Conservation (phyloP, 306 rosid species). For the Heteromeles arbutifolia region DNA sequence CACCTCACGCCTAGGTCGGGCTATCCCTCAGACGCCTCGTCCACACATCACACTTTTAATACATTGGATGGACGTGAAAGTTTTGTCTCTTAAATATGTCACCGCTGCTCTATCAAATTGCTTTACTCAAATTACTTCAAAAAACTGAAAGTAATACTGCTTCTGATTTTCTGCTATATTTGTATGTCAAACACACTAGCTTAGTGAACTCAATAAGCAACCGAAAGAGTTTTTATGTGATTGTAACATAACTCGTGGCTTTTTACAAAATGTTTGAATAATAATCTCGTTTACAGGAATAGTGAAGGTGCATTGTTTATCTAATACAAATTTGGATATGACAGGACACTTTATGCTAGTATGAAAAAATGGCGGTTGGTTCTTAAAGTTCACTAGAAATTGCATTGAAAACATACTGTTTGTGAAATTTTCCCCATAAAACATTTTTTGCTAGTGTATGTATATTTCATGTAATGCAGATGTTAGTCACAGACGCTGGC, state of each 20-base stretch:
- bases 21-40: too few species aligned
- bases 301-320: neutral
- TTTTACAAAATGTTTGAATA: neutral
- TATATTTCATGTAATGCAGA: neutral
- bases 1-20: too few species aligned
- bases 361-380: neutral
- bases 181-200: neutral
- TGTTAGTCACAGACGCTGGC: too few species aligned
- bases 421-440: neutral
- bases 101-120: neutral
- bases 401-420: neutral
- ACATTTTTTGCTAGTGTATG: neutral
- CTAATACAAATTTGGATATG: neutral
- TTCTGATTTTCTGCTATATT: neutral
- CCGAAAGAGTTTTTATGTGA: neutral
- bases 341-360: neutral
- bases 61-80: slow-evolving; percentile 59
- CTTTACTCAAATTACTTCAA: neutral
- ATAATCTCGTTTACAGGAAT: neutral
- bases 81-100: neutral
- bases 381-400: neutral
- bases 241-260: neutral
- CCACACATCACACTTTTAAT: too few species aligned
- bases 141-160: neutral
- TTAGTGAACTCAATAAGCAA: neutral